A percentile compares a stretch with the other conserved stretches of the same genome.
Conservation (phyloP, 2,329 filamentous ascomycete genomes). For the Exophiala spinifera region DNA sequence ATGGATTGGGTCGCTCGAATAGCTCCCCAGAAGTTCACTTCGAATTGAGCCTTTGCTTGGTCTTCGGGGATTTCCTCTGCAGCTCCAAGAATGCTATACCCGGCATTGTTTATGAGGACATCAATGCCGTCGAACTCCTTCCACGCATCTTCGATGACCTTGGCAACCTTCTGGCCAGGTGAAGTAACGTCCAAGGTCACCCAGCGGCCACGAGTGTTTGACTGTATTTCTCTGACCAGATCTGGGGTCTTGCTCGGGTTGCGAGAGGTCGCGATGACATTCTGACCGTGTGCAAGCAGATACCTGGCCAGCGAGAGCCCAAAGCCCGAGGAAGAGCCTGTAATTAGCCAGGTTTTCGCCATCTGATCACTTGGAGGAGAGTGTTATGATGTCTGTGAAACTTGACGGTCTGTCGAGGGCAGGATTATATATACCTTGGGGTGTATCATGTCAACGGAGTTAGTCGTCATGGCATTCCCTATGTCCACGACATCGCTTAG, state of each 20-base stretch:
- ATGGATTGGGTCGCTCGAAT: slow-evolving; percentile 18
- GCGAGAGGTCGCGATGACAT: slow-evolving; percentile 31
- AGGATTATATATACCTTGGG: not conserved
- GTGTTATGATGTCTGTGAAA: not conserved
- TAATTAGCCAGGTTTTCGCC: not conserved
- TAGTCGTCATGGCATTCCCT: too few species aligned
- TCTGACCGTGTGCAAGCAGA: slow-evolving; percentile 22
- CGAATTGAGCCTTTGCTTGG: slow-evolving; percentile 17
- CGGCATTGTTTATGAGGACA: slow-evolving; percentile 32
- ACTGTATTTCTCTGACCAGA: slow-evolving; percentile 14
- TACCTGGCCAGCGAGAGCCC: slow-evolving; percentile 24
- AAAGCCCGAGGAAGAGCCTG: slow-evolving; percentile 30
- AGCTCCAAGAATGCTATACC: slow-evolving; percentile 24
- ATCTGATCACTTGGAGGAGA: not conserved
- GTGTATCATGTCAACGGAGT: too few species aligned
- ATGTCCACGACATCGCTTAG: too few species aligned
- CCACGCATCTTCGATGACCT: slow-evolving; percentile 12
- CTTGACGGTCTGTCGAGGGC: not conserved
- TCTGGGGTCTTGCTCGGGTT: slow-evolving; percentile 22
- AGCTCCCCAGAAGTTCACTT: slow-evolving; percentile 27
- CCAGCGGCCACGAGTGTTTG: slow-evolving; percentile 12
- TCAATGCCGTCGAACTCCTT: slow-evolving; percentile 25
- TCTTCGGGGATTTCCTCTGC: slow-evolving; percentile 25
- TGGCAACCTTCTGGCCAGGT: slow-evolving; percentile 16
- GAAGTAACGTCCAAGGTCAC: slow-evolving; percentile 21